Evolutionary conservation across 2,329 filamentous ascomycete genomes (phyloP), one percentile per base, ranked within the genome.

Genomic region (Lecanicillium sp.): DNA sequence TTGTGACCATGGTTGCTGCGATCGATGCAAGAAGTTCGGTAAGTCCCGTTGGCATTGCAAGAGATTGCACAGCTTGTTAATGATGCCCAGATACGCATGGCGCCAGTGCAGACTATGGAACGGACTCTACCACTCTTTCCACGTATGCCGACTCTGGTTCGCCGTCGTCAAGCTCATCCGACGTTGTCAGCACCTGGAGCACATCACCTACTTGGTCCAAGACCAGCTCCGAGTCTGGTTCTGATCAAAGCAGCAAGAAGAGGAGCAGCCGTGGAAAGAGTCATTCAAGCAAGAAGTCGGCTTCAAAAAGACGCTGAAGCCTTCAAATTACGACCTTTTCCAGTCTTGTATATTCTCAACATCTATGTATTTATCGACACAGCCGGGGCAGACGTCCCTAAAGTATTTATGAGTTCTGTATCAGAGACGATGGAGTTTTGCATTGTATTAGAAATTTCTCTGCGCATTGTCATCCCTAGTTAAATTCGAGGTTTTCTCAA

Each of bases 1-100:
- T 9, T 49, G 47, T 14, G 47, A 49, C 27, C 47, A 49, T 19
- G 47, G 47, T 11, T 49, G 47, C 20, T 49, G 47, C 12, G 26
- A 44, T 9, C 27, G 21, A 3, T 49, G 47, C 35, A 44, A 30
- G 2, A 7, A 27, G 10, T 19, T 32, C 3, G 26, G 47, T 49
- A 39, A 7, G 47, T 8, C 8, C 27, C 14, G 8, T 30, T 8
- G 27, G 27, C 27, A n/a, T n/a, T 35, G 5, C 5, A 6, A 11
- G 6, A 35, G 6, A 5, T 11, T 35, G 5, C n/a, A n/a, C 17
- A 35, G 17, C 14, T n/a, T 17, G n/a, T 5, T 20, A 9, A 42
- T 20, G 4, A 41, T n/a, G n/a, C 23, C 1, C 37, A 10, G 14
- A 12, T 21, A n/a, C 21, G 4, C 19, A 32, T 5, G 37, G n/a